Base-by-base conservation (phyloP, 495 filamentous ascomycete genomes). In the Penicillium verhagenii region DNA sequence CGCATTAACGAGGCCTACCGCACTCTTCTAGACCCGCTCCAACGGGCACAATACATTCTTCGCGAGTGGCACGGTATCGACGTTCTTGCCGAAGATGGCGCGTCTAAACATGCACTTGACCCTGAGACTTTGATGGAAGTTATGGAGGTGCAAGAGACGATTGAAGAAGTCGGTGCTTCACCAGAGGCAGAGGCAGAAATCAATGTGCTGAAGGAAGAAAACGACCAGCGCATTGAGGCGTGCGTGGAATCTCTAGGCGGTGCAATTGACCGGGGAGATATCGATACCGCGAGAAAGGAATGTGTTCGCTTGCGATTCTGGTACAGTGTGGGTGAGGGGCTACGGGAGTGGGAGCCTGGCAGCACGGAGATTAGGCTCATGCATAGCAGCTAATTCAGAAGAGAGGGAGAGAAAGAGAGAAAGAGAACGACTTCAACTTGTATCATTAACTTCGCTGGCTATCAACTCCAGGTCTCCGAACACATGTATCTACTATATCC, bases 1-100 rank as follows among this genome's bases (percentile, higher is more conserved):
- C 79, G 80, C 18, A 89, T 97, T 69, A 96, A 96, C 75, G 82
- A 89, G 45, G 94, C 94, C 0, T 97, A 95, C 79, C 85, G 82
- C 56, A 95, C 91, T 7, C 82, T 98, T 1, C 71, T 79, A 19
- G 77, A 84, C 52, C 91, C 94, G 26, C 77, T 98, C 2, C 71
- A 77, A 24, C 81, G 94, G 8, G 90, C 92, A 43, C 91, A 96
- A 64, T 96, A 98, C 66, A 73, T 97, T 5, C 78, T 97, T 0
- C 74, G 72, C 8, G 67, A 75, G 46, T 74, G 85, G 44, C 82
- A 86, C 21, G 90, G 86, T 0, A 79, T 92, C 10, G 89, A 96
- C 57, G 81, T 95, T 0, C 69, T 69, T 14, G 86, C 83, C 2
- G 84, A 83, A 53, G 91, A 96, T 60, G 90, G 91, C 68, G 77